phyloP scores from a whole-genome alignment of 257 asterid genomes.

The Cruciata laevipes region DNA sequence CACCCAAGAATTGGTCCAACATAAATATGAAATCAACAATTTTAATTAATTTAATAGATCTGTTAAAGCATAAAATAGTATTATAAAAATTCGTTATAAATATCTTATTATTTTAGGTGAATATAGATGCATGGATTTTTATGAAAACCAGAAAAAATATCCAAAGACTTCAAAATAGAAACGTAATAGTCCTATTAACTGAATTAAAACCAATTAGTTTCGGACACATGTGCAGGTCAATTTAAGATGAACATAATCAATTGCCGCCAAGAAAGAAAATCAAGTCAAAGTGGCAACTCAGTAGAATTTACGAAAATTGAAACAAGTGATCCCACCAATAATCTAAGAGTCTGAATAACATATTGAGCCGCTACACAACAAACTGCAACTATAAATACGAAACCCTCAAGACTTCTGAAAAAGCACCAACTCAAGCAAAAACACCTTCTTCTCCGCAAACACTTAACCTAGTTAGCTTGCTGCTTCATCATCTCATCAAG shows the following conservation, averaged over 20 bases:
- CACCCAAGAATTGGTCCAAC: too few species aligned
- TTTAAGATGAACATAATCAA: not conserved
- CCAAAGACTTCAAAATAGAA: too few species aligned
- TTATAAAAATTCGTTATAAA: too few species aligned
- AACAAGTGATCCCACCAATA: not conserved
- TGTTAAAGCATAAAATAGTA: too few species aligned
- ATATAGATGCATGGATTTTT: too few species aligned
- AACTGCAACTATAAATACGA: not conserved
- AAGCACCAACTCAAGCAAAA: not conserved
- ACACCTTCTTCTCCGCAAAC: not conserved
- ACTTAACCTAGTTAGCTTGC: not conserved
- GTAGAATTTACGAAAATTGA: not conserved
- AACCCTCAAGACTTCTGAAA: not conserved
- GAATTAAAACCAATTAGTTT: not conserved
- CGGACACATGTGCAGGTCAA: not conserved
- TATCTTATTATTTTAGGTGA: too few species aligned
- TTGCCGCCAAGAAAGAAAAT: not conserved
- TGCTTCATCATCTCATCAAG: not conserved
- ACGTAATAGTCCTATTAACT: too few species aligned
- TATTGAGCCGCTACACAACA: not conserved
- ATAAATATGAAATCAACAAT: too few species aligned
- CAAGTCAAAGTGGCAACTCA: not conserved
- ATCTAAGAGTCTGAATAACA: not conserved
- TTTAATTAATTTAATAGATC: too few species aligned
- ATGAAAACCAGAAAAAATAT: too few species aligned